These are phyloP conservation scores for Corymbia calophylla DNA, from an alignment of 441 rosid species.

Conservation along the genomic window DNA sequence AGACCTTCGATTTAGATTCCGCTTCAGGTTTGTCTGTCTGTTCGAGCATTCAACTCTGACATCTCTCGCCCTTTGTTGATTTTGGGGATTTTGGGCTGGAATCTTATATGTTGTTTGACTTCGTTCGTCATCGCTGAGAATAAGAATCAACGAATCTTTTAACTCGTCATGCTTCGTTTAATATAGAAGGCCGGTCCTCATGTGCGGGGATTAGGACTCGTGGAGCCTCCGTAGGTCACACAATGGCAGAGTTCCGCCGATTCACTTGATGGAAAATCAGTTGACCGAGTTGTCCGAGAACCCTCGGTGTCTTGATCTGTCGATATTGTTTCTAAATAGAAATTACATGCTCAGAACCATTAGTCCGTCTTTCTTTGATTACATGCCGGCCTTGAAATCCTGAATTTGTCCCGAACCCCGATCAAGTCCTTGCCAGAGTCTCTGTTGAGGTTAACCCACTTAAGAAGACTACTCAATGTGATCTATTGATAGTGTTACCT, in stretches of 20 bases:
- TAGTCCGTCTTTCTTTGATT: conserved; percentile 2
- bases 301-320: background rate
- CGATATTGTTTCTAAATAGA: background rate
- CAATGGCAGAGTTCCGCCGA: background rate
- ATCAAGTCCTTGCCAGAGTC: conserved; percentile 13
- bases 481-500: background rate
- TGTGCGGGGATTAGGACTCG: background rate
- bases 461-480: background rate
- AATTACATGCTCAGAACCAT: background rate
- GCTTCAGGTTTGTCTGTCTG: background rate
- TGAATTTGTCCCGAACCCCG: conserved; percentile 6
- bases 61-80: background rate
- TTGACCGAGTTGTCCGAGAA: background rate
- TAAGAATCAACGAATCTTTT: background rate
- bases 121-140: background rate
- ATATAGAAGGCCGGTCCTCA: background rate
- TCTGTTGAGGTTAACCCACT: background rate
- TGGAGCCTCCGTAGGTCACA: background rate
- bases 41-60: background rate
- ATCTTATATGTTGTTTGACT: background rate
- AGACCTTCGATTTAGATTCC: background rate
- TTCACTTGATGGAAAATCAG: conserved; percentile 4
- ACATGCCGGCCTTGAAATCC: conserved; percentile 7
- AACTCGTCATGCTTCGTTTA: background rate
- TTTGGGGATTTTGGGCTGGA: background rate